Conservation (phyloP, 2,329 filamentous ascomycete species). For the Corynespora cassiicola region DNA sequence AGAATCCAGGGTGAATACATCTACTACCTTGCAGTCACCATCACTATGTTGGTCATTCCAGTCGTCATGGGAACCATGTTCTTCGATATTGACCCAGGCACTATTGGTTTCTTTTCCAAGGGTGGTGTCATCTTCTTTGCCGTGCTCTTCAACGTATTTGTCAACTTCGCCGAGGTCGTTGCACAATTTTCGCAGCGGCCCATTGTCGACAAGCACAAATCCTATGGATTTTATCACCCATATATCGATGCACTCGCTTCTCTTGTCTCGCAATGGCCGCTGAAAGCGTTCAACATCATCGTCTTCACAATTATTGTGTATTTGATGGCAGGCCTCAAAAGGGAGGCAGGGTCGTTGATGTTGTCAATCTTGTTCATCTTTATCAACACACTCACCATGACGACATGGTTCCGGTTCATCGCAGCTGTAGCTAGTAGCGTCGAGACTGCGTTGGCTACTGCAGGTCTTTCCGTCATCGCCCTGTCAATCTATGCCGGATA, state of each 20-base stretch:
- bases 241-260: conserved; percentile 76
- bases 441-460: conserved; percentile 58
- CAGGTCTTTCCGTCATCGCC: conserved; percentile 62
- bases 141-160: conserved; percentile 65
- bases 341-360: conserved; percentile 76
- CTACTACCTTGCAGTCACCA: conserved; percentile 2
- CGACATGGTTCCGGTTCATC: conserved; percentile 79
- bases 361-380: conserved; percentile 69
- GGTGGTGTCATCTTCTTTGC: conserved; percentile 68
- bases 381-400: conserved; percentile 69
- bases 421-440: conserved; percentile 73
- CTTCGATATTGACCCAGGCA: conserved; percentile 7
- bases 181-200: conserved; percentile 64
- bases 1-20: too few relatives aligned
- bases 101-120: conserved; percentile 60
- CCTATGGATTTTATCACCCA: conserved; percentile 84
- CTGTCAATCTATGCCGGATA: conserved; percentile 71
- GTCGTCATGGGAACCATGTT: conserved; percentile 10
- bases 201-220: conserved; percentile 83
- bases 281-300: conserved; percentile 60
- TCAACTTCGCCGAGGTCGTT: conserved; percentile 69
- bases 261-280: conserved; percentile 63
- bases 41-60: conserved; percentile 4
- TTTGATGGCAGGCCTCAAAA: conserved; percentile 79
- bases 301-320: conserved; percentile 70